Conservation (phyloP, 2,329 filamentous ascomycete genomes). For the Metarhizium sp. region DNA sequence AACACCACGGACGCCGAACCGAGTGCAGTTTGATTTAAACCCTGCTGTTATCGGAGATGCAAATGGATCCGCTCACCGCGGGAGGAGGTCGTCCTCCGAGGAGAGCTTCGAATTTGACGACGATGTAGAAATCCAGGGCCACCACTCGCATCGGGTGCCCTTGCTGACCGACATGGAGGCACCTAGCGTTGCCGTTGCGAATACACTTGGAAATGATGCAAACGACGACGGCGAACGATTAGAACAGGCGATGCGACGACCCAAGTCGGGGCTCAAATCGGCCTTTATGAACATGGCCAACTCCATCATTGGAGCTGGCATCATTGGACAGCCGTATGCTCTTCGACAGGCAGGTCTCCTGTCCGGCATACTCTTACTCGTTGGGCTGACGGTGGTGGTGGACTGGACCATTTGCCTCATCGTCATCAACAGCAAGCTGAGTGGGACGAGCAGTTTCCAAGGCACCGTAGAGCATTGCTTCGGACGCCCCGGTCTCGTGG, state of each 20-base stretch:
- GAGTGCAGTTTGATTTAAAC: constrained; percentile 63
- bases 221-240: constrained; percentile 32
- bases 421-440: constrained; percentile 94
- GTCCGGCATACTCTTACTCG: constrained; percentile 68
- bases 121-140: constrained; percentile 37
- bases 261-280: constrained; percentile 75
- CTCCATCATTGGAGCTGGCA: constrained; percentile 78
- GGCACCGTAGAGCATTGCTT: constrained; percentile 95
- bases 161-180: constrained; percentile 77
- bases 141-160: constrained; percentile 50
- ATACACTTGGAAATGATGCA: constrained; percentile 33
- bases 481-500: constrained; percentile 75
- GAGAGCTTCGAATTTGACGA: constrained; percentile 39
- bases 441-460: constrained; percentile 88
- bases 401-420: constrained; percentile 98
- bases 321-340: constrained; percentile 88
- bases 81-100: constrained; percentile 7
- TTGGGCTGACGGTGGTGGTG: constrained; percentile 71
- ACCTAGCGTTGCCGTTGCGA: constrained; percentile 62
- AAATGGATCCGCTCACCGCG: constrained; percentile 10
- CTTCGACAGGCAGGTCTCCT: constrained; percentile 83
- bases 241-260: constrained; percentile 49
- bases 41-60: constrained; percentile 31
- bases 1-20: constrained; percentile 44
- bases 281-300: constrained; percentile 99